A percentile compares a stretch with the other conserved stretches of the same genome.
phyloP scores from a whole-genome alignment of 495 filamentous ascomycete genomes.

The Geoglossum glabrum region DNA sequence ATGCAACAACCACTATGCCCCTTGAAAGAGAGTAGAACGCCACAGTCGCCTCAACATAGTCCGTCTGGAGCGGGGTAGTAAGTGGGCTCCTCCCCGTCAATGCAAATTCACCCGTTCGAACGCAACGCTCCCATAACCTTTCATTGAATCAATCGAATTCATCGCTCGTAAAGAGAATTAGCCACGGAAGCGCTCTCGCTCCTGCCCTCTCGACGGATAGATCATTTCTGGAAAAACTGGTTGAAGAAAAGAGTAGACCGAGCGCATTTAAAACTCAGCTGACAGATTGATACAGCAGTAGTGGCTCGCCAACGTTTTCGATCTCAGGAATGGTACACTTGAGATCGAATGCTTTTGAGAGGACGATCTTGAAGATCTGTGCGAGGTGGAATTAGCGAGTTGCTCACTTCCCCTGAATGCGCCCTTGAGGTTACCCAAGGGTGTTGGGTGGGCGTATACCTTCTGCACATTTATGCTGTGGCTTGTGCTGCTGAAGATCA shows the following conservation, averaged over 20 bases:
- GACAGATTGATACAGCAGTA: conserved; percentile 48
- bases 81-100: background rate
- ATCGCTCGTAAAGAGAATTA: background rate
- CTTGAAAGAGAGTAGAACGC: background rate
- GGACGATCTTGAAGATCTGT: conserved; percentile 98
- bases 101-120: background rate
- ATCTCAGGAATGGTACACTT: conserved; percentile 99
- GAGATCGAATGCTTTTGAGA: conserved; percentile 94
- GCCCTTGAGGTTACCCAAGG: background rate
- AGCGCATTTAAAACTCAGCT: background rate
- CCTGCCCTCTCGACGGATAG: background rate
- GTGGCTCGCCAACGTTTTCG: conserved; percentile 89
- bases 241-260: background rate
- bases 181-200: background rate
- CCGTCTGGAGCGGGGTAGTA: background rate
- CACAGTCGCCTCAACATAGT: background rate
- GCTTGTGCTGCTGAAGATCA: conserved; percentile 96
- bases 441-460: conserved; percentile 27
- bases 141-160: background rate
- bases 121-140: background rate
- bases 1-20: background rate
- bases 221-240: background rate
- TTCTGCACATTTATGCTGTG: conserved; percentile 99
- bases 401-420: background rate
- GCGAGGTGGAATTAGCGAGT: conserved; percentile 5